phyloP scores from a whole-genome alignment of 441 rosid genomes.

The Aquilaria agallochum region DNA sequence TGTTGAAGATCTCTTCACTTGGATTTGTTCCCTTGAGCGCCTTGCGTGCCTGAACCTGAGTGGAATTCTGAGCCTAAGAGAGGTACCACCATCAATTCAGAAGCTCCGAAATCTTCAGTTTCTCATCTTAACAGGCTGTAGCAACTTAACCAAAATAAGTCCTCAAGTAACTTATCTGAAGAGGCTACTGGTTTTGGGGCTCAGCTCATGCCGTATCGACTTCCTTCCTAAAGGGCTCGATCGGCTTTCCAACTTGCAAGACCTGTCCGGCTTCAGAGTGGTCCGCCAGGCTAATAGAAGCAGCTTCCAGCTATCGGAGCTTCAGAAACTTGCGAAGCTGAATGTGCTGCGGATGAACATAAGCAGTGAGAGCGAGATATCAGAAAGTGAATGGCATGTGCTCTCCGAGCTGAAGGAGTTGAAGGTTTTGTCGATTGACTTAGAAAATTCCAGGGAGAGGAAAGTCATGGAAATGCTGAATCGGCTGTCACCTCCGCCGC shows the following conservation, averaged over 20 bases:
- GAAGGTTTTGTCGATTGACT: too few species aligned
- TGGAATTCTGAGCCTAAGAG: constrained; percentile 56
- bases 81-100: constrained; percentile 49
- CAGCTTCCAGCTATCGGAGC: too few species aligned
- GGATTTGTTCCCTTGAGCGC: constrained; percentile 47
- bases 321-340: too few species aligned
- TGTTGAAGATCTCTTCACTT: constrained; percentile 20
- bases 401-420: too few species aligned
- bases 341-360: neutral
- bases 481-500: constrained; percentile 47
- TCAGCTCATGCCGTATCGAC: constrained; percentile 53
- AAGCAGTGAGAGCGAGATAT: too few species aligned
- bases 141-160: constrained; percentile 48
- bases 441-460: constrained; percentile 37
- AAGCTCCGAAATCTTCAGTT: constrained; percentile 54
- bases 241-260: constrained; percentile 54
- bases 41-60: constrained; percentile 59
- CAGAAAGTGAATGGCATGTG: too few species aligned
- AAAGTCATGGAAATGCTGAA: constrained; percentile 41
- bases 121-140: constrained; percentile 58
- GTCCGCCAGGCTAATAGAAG: too few species aligned
- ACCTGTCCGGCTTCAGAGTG: too few species aligned
- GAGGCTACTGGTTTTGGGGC: constrained; percentile 54
- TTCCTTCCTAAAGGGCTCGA: constrained; percentile 56
- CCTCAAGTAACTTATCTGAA: constrained; percentile 33